Evolutionary conservation across 192 early-diverging fungal species (phyloP).

Genomic region (Coemansia aciculifera): DNA sequence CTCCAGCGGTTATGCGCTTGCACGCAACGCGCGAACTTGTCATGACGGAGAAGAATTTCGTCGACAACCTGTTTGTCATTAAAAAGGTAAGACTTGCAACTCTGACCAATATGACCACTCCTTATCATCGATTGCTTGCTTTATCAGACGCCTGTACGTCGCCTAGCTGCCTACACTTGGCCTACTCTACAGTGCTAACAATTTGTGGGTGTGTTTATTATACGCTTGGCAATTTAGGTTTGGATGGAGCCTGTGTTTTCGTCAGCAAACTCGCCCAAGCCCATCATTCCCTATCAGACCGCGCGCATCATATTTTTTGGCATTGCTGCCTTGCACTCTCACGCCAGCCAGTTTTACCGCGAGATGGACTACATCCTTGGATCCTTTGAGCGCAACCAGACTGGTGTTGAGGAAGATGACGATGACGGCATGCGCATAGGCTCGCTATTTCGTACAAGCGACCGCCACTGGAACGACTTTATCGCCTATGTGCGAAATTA

Average conservation of each 20-base stretch:
- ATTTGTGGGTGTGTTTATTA: not conserved
- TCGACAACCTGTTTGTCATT: constrained; percentile 54
- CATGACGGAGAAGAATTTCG: constrained; percentile 56
- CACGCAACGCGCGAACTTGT: constrained; percentile 52
- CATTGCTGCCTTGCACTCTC: constrained; percentile 45
- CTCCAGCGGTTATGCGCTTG: constrained; percentile 50
- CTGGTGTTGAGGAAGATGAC: constrained; percentile 3
- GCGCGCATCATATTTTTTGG: constrained; percentile 47
- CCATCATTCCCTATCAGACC: constrained; percentile 53
- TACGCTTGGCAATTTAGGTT: constrained; percentile 18
- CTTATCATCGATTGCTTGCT: not conserved
- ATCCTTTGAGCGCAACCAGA: constrained; percentile 41
- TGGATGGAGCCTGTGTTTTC: constrained; percentile 57
- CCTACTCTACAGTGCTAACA: not conserved
- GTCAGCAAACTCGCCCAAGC: constrained; percentile 52
- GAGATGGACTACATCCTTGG: constrained; percentile 52
- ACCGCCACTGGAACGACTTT: constrained; percentile 51
- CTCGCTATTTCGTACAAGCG: constrained; percentile 42
- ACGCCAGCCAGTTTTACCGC: constrained; percentile 52
- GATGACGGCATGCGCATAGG: constrained; percentile 53
- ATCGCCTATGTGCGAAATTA: constrained; percentile 54
- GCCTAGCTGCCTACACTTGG: not conserved
- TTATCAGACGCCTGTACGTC: not conserved
- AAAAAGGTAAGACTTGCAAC: constrained; percentile 32
- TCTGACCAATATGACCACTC: not conserved